Percentiles rank a stretch among this genome's conserved stretches.
These are phyloP conservation scores for Kuraishia piskuri DNA, from an alignment of 805 yeast species.

Conservation along the genomic window DNA sequence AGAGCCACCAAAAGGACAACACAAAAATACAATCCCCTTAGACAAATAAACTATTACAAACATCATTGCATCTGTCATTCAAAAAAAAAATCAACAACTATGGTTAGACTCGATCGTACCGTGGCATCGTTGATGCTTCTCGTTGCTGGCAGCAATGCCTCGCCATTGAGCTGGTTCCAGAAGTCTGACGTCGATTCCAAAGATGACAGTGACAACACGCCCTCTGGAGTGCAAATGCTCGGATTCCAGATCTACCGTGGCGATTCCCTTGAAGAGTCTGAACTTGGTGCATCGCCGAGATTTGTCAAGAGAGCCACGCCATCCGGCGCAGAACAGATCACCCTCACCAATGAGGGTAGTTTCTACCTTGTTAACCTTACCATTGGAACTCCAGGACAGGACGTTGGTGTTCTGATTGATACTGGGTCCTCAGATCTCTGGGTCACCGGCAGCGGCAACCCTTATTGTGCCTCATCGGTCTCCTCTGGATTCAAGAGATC, in stretches of 20 bases:
- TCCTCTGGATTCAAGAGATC: neutral
- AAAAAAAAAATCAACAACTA: neutral
- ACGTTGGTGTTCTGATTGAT: constrained; percentile 52
- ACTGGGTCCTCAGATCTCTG: constrained; percentile 75
- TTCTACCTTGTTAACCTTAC: constrained; percentile 37
- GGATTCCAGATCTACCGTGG: constrained; percentile 15
- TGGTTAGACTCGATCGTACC: neutral
- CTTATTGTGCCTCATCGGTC: constrained; percentile 26
- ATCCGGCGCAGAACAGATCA: constrained; percentile 20
- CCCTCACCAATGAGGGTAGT: constrained; percentile 27
- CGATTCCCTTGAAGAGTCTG: constrained; percentile 7
- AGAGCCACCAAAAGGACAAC: no score
- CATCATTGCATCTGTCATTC: no score
- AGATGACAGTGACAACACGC: neutral
- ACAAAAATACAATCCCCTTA: no score
- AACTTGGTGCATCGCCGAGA: constrained; percentile 9
- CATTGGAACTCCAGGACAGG: constrained; percentile 52
- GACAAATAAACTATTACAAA: no score
- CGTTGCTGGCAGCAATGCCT: neutral
- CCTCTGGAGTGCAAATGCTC: constrained; percentile 6
- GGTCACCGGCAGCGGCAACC: constrained; percentile 43
- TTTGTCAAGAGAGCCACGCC: constrained; percentile 15
- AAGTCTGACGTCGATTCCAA: neutral
- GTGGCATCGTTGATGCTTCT: neutral
- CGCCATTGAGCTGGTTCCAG: neutral